A percentile compares a stretch with the other conserved stretches of the same genome.
Evolutionary conservation across 805 yeast species (phyloP).

Genomic region (Kluyveromyces nonfermentans): DNA sequence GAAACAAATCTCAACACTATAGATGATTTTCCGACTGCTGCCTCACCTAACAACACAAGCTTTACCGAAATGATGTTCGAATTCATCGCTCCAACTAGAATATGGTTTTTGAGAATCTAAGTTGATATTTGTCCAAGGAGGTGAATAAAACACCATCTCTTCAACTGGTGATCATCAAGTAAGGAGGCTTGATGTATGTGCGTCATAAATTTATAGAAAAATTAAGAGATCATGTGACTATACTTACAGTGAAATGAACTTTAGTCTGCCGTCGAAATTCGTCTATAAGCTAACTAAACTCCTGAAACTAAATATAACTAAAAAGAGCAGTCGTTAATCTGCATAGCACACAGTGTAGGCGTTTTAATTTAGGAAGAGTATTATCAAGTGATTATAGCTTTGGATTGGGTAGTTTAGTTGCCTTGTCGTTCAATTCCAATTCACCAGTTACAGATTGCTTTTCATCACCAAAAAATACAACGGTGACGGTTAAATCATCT

Average conservation of each 20-base stretch:
- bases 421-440: conserved; percentile 15
- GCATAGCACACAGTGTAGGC: not conserved
- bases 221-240: not conserved
- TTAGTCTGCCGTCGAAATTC: not conserved
- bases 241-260: too few relatives aligned
- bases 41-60: conserved; percentile 88
- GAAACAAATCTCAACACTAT: conserved; percentile 86
- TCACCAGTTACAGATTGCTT: conserved; percentile 20
- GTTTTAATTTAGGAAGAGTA: not conserved
- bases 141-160: not conserved
- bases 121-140: not conserved
- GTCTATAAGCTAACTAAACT: too few relatives aligned
- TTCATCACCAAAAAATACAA: conserved; percentile 77
- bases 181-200: not conserved
- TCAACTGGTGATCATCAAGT: not conserved
- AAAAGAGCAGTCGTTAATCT: not conserved
- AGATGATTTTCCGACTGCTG: conserved; percentile 96
- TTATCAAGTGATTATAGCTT: conserved; percentile 11
- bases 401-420: conserved; percentile 22
- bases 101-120: not conserved
- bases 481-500: conserved; percentile 94
- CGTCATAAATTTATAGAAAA: not conserved
- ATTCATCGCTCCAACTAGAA: conserved; percentile 15
- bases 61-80: conserved; percentile 43
- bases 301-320: too few relatives aligned